Percentiles rank a stretch among this genome's conserved stretches.
Evolutionary conservation across 768 basidiomycete species (phyloP).

Genomic region (Flagelloscypha sp.): DNA sequence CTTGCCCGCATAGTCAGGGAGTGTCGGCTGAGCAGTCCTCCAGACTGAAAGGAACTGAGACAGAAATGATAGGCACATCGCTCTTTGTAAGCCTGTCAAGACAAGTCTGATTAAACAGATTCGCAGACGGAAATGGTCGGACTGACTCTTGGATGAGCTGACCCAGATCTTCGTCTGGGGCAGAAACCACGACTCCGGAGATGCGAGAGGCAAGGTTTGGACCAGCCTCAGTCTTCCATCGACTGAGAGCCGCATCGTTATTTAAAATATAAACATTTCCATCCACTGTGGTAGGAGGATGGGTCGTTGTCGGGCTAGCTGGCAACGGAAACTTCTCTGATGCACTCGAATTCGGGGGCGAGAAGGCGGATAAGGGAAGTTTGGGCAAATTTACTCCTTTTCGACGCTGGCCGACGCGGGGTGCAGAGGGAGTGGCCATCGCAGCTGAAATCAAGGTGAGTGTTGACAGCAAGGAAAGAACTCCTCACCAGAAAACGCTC

Average conservation of each 20-base stretch:
- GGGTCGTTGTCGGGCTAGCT: slow-evolving; percentile 57
- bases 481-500: too few species aligned
- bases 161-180: slow-evolving; percentile 36
- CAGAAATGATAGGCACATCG: slow-evolving; percentile 45
- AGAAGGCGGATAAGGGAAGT: slow-evolving; percentile 71
- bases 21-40: too few species aligned
- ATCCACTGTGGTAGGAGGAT: slow-evolving; percentile 60
- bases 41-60: slow-evolving; percentile 55
- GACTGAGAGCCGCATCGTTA: slow-evolving; percentile 30
- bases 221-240: slow-evolving; percentile 48
- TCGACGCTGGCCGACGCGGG: slow-evolving; percentile 41
- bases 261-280: slow-evolving; percentile 47
- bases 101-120: too few species aligned
- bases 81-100: too few species aligned
- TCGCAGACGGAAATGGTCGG: too few species aligned
- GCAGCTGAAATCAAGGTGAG: too few species aligned
- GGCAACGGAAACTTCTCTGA: slow-evolving; percentile 61
- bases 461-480: too few species aligned
- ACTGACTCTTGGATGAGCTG: slow-evolving; percentile 42
- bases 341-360: slow-evolving; percentile 58
- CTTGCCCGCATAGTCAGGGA: too few species aligned
- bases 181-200: slow-evolving; percentile 49
- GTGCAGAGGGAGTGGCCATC: slow-evolving; percentile 28
- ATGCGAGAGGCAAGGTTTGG: slow-evolving; percentile 35
- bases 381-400: slow-evolving; percentile 58